Percentiles rank a stretch among this genome's conserved stretches.
Conservation (phyloP, 129 eudicot species). For the Lonicera japonica region DNA sequence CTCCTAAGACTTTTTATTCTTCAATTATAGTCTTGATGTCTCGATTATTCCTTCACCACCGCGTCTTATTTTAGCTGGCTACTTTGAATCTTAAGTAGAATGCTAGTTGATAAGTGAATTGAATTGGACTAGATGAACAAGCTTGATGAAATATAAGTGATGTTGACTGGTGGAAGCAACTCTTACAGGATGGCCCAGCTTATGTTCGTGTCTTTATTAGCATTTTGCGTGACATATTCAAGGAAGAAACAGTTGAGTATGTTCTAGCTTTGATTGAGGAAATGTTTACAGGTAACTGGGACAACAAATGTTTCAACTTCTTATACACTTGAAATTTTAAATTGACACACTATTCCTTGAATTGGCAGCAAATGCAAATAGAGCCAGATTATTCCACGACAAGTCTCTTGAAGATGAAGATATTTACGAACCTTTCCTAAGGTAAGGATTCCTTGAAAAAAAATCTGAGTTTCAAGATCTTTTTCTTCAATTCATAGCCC, state of each 20-base stretch:
- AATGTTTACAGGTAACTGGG: slow-evolving; percentile 65
- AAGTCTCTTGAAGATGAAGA: slow-evolving; percentile 67
- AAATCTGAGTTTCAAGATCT: not conserved
- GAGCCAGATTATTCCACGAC: slow-evolving; percentile 80
- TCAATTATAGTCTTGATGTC: not conserved
- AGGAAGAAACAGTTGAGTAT: slow-evolving; percentile 97
- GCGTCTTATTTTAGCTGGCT: not conserved
- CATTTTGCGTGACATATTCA: slow-evolving; percentile 79
- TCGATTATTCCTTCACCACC: not conserved
- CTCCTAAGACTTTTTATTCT: too few relatives aligned
- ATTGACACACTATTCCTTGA: slow-evolving; percentile 9
- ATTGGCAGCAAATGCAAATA: slow-evolving; percentile 65
- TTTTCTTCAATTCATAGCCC: not conserved
- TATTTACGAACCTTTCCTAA: slow-evolving; percentile 82
- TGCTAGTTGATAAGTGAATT: too few relatives aligned
- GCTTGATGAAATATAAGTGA: not conserved
- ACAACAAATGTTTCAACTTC: not conserved
- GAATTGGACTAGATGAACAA: not conserved
- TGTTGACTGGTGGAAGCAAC: slow-evolving; percentile 10
- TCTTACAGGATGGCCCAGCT: slow-evolving; percentile 88
- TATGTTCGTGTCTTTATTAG: slow-evolving; percentile 69
- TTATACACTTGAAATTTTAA: slow-evolving; percentile 7
- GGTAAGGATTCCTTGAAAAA: slow-evolving; percentile 31
- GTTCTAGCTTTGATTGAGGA: slow-evolving; percentile 81
- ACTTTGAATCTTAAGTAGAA: not conserved